Percentiles rank a stretch among this genome's conserved stretches.
Evolutionary conservation across 2,329 filamentous ascomycete genomes (phyloP).

Genomic region (Zymoseptoria pseudotritici): DNA sequence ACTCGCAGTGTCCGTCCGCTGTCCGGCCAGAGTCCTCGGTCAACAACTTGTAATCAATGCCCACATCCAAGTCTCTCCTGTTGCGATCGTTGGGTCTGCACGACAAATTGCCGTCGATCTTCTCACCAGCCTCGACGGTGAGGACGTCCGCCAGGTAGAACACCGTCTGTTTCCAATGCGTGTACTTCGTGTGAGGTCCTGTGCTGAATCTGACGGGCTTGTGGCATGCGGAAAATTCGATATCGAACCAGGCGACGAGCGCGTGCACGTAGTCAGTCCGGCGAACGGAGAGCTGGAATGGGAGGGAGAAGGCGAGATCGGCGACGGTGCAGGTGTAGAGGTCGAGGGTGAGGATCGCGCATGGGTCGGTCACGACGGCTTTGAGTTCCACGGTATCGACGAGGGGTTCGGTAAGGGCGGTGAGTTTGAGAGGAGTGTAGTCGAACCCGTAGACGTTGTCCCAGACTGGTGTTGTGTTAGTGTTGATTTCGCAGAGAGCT

Average conservation of each 20-base stretch:
- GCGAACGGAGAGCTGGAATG: conserved; percentile 68
- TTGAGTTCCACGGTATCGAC: conserved; percentile 98
- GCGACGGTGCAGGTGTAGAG: conserved; percentile 83
- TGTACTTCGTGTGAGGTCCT: conserved; percentile 96
- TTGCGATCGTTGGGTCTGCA: conserved; percentile 93
- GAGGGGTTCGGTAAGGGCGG: conserved; percentile 87
- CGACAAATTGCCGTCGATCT: conserved; percentile 62
- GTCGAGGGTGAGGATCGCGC: conserved; percentile 77
- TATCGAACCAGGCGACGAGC: conserved; percentile 97
- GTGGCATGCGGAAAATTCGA: conserved; percentile 96
- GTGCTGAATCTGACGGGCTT: conserved; percentile 96
- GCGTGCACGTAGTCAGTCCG: conserved; percentile 95
- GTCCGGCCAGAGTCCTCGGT: conserved; percentile 65
- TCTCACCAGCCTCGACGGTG: conserved; percentile 82
- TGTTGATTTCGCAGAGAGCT: conserved; percentile 11
- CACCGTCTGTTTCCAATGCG: conserved; percentile 99
- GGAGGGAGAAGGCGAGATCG: conserved; percentile 75
- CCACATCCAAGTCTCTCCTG: conserved; percentile 88
- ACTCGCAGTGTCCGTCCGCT: conserved; percentile 64
- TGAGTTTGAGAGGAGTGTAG: conserved; percentile 88
- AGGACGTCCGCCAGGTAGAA: conserved; percentile 94
- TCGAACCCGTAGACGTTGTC: conserved; percentile 98
- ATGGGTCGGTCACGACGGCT: conserved; percentile 89
- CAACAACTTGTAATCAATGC: conserved; percentile 72
- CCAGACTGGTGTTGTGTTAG: conserved; percentile 62